These are phyloP conservation scores for Handroanthus guayacan DNA, from an alignment of 257 asterid genomes.

Conservation along the genomic window DNA sequence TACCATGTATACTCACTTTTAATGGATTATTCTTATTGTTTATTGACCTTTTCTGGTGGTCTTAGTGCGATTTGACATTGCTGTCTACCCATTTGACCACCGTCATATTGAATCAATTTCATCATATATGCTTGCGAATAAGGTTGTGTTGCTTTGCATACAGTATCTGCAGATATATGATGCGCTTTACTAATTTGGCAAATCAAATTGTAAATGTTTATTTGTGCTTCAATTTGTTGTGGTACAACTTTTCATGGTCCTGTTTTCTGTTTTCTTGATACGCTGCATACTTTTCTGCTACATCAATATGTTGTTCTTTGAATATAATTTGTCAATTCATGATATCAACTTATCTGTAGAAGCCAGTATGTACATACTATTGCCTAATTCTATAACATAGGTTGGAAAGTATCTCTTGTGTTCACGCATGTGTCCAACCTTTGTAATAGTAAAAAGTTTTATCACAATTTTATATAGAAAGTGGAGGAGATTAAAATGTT, in stretches of 20 bases:
- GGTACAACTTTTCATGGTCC: constrained; percentile 2
- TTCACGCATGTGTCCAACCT: too few species aligned
- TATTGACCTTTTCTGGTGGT: constrained; percentile 5
- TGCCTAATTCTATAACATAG: background rate
- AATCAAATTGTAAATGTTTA: background rate
- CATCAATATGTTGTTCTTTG: background rate
- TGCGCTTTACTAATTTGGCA: background rate
- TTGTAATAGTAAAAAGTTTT: background rate
- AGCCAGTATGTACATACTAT: background rate
- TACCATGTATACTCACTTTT: background rate
- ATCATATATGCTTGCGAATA: constrained; percentile 6
- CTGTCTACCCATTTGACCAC: background rate
- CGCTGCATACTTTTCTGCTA: background rate
- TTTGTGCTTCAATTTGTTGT: background rate
- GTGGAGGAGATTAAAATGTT: background rate
- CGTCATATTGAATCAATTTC: background rate
- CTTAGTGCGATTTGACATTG: background rate
- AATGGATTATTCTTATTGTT: background rate
- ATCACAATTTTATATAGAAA: background rate
- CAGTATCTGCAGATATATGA: background rate
- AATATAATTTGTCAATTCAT: background rate
- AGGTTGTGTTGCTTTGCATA: background rate
- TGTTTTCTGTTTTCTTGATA: background rate
- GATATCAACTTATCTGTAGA: background rate
- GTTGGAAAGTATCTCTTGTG: background rate